Conservation (phyloP, 176 grass and related monocot genomes). For the Calamus simplicifolius region DNA sequence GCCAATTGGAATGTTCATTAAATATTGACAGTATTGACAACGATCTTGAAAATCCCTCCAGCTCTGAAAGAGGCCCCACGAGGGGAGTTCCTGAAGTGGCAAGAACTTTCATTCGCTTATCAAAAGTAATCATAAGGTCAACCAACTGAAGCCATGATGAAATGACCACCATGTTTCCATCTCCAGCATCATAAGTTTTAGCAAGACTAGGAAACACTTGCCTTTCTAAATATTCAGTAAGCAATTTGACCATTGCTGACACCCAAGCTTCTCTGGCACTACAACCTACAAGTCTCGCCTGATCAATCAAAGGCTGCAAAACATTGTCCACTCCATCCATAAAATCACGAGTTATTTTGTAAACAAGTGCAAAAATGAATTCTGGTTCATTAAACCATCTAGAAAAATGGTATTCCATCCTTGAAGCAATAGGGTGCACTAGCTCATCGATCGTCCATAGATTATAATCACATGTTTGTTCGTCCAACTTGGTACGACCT, state of each 20-base stretch:
- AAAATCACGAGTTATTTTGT: constrained; percentile 87
- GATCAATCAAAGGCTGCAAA: constrained; percentile 91
- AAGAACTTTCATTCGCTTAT: constrained; percentile 82
- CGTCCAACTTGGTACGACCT: constrained; percentile 32
- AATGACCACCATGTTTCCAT: constrained; percentile 40
- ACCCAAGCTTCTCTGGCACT: constrained; percentile 98
- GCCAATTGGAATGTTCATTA: constrained; percentile 70
- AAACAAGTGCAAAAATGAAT: constrained; percentile 84
- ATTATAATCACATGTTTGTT: constrained; percentile 27
- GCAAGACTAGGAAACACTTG: constrained; percentile 56
- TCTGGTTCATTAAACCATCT: constrained; percentile 88
- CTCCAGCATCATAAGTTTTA: constrained; percentile 25
- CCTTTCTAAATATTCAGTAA: constrained; percentile 59
- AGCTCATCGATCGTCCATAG: constrained; percentile 93
- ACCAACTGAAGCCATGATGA: constrained; percentile 81
- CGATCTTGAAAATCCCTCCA: constrained; percentile 50
- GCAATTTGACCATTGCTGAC: constrained; percentile 79
- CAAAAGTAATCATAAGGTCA: constrained; percentile 78
- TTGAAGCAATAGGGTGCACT: constrained; percentile 59
- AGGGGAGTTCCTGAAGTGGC: constrained; percentile 62
- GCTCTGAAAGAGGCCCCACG: constrained; percentile 32
- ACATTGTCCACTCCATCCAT: constrained; percentile 79
- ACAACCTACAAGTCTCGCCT: constrained; percentile 62
- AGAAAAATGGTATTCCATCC: constrained; percentile 83
- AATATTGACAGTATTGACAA: constrained; percentile 77